Evolutionary conservation across 331 rosid genomes (phyloP), one percentile per base, ranked within the genome.

Genomic region (Pyrus hybrid): DNA sequence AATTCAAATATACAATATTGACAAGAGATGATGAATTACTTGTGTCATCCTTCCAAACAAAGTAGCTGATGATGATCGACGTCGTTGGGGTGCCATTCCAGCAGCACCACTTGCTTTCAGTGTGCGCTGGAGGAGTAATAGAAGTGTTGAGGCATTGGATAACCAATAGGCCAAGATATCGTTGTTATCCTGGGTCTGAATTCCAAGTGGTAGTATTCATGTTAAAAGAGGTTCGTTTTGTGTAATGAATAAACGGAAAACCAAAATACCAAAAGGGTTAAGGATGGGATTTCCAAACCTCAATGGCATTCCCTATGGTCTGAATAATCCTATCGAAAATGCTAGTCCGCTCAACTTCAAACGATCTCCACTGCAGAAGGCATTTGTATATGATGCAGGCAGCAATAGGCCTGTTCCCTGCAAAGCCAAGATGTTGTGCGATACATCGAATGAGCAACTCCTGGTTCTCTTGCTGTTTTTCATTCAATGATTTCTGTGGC

Each of bases 331-430:
- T 86, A 80, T 92, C 97, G 62, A 92, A 92, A 74, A 92, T 84
- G 45, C 96, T 85, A 29, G 97, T 92, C 16, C 96, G 81, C 84
- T 92, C 97, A 75, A 88, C 97, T 85, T 92, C 97, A 68, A 92
- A 92, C 35, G 97, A 92, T 90, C 97, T 84, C 97, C 97, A 92
- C 75, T 92, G 97, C 90, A 92, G 68, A 67, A 92, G 96, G 83
- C 96, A 90, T 81, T 88, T 92, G 86, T 88, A 92, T 83, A 90
- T 83, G 83, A 88, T 85, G 79, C 97, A 92, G 37, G 97, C 92
- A 70, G 96, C 92, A 71, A 88, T 79, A 58, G 97, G 96, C 79
- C 92, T 92, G 82, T 84, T 88, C 79, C 83, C 92, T 45, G 90
- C 75, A 82, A 92, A 92, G 62, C 96, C 96, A 9, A 92, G 84